Evolutionary conservation across 2,329 filamentous ascomycete species (phyloP).

Genomic region (Erysiphe neolycopersici): DNA sequence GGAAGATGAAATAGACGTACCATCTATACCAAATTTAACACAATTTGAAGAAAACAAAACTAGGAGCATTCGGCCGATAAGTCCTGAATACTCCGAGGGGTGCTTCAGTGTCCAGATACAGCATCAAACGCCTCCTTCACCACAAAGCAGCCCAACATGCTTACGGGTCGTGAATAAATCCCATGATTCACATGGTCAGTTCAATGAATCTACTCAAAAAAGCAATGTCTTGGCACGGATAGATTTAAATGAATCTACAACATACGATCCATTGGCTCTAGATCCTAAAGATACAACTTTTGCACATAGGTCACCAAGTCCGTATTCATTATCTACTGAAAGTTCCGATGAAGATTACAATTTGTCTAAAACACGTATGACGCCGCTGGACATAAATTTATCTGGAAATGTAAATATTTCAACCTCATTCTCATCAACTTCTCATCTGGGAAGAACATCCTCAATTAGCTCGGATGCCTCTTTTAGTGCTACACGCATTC

Average conservation of each 20-base stretch:
- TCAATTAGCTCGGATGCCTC: slow-evolving; percentile 68
- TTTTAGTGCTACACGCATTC: slow-evolving; percentile 26
- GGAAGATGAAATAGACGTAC: background rate
- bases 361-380: slow-evolving; percentile 15
- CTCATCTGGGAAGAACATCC: slow-evolving; percentile 33
- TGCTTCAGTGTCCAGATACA: slow-evolving; percentile 24
- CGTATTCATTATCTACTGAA: slow-evolving; percentile 33
- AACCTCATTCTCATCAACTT: slow-evolving; percentile 14
- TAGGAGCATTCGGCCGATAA: slow-evolving; percentile 6
- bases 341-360: slow-evolving; percentile 43
- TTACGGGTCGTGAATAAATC: background rate
- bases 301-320: slow-evolving; percentile 24
- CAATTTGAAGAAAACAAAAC: slow-evolving; percentile 1
- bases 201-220: slow-evolving; percentile 11
- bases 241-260: slow-evolving; percentile 5
- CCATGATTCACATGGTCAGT: slow-evolving; percentile 4
- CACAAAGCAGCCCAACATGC: slow-evolving; percentile 13
- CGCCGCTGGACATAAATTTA: background rate
- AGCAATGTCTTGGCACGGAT: slow-evolving; percentile 4
- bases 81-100: slow-evolving; percentile 1
- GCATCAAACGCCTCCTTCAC: slow-evolving; percentile 29
- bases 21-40: slow-evolving; percentile 1
- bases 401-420: background rate
- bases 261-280: slow-evolving; percentile 17
- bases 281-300: slow-evolving; percentile 20